These are phyloP conservation scores for Barnettozyma botsteinii DNA, from an alignment of 805 yeast genomes.

Conservation along the genomic window DNA sequence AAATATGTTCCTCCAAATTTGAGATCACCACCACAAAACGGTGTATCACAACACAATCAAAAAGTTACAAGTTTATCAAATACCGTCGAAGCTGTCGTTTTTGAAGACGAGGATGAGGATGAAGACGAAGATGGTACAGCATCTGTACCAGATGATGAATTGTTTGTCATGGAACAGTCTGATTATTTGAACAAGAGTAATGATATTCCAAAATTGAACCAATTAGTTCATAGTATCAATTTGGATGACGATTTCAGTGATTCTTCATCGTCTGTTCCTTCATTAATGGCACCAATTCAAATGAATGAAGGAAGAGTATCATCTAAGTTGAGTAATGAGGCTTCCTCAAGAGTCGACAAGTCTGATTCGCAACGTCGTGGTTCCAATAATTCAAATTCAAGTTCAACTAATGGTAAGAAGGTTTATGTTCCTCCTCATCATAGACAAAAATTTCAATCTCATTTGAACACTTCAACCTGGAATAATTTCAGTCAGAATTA, in stretches of 20 bases:
- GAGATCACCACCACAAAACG: slow-evolving; percentile 42
- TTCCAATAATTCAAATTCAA: slow-evolving; percentile 10
- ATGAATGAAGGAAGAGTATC: background rate
- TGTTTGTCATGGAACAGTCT: slow-evolving; percentile 35
- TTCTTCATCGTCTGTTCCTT: slow-evolving; percentile 15
- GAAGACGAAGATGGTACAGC: slow-evolving; percentile 9
- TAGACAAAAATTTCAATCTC: slow-evolving; percentile 31
- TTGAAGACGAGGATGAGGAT: slow-evolving; percentile 19
- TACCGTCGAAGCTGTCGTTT: slow-evolving; percentile 15
- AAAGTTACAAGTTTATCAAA: slow-evolving; percentile 13
- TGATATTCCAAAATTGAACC: slow-evolving; percentile 3
- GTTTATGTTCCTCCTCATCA: slow-evolving; percentile 51
- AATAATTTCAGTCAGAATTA: slow-evolving; percentile 3
- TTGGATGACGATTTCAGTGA: slow-evolving; percentile 20
- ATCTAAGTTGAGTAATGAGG: background rate
- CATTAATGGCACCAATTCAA: slow-evolving; percentile 8
- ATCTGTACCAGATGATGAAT: slow-evolving; percentile 26
- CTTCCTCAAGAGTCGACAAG: background rate
- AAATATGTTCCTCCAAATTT: slow-evolving; percentile 71
- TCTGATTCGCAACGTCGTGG: slow-evolving; percentile 5
- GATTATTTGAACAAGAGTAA: slow-evolving; percentile 14
- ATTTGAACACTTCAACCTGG: slow-evolving; percentile 13
- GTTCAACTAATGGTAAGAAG: slow-evolving; percentile 13
- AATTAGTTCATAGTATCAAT: slow-evolving; percentile 8
- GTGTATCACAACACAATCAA: too few species aligned